Conservation (phyloP, 495 filamentous ascomycete genomes). For the Tuber aestivum region DNA sequence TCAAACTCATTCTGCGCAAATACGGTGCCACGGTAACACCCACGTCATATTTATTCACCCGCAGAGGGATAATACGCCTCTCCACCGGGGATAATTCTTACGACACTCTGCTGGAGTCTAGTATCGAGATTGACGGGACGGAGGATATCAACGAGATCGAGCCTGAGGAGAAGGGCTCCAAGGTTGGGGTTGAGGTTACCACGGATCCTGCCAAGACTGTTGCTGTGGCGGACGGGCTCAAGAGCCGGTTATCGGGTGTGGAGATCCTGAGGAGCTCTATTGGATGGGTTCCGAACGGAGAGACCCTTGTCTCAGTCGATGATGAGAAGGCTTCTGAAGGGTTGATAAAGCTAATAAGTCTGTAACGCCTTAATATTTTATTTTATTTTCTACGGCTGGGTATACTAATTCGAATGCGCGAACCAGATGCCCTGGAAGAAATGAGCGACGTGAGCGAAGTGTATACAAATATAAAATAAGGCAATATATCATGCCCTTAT, state of each 20-base stretch:
- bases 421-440: constrained; percentile 29
- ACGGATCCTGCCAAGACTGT: constrained; percentile 67
- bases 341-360: constrained; percentile 53
- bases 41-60: constrained; percentile 76
- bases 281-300: constrained; percentile 75
- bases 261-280: constrained; percentile 67
- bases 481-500: background rate
- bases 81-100: constrained; percentile 61
- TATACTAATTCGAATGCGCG: constrained; percentile 12
- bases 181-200: constrained; percentile 56
- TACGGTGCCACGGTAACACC: constrained; percentile 62
- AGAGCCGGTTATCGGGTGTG: constrained; percentile 51
- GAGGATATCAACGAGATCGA: constrained; percentile 70
- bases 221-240: constrained; percentile 57
- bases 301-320: constrained; percentile 60
- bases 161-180: constrained; percentile 47
- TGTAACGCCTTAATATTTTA: background rate
- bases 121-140: constrained; percentile 72
- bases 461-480: constrained; percentile 37
- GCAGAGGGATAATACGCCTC: constrained; percentile 56
- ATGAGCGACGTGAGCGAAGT: constrained; percentile 29
- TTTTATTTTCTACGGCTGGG: background rate
- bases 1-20: constrained; percentile 63
- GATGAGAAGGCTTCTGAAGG: constrained; percentile 48
- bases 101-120: constrained; percentile 76